Evolutionary conservation across 805 yeast species (phyloP).

Genomic region (Kuraishia floccosa): DNA sequence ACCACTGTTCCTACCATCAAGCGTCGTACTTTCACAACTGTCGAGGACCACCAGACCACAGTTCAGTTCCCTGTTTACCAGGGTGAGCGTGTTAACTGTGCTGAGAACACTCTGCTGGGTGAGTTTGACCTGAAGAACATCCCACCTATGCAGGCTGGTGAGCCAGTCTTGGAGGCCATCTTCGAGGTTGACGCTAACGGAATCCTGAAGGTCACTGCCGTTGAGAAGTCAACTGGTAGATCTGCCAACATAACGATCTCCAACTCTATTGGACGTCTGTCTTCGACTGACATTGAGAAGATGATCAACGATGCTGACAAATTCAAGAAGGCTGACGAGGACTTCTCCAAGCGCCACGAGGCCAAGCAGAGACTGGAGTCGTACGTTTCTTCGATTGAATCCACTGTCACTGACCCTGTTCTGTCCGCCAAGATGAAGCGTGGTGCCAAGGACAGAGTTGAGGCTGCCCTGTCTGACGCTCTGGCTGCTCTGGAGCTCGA

Average conservation of each 20-base stretch:
- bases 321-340: constrained; percentile 98
- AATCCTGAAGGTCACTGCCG: constrained; percentile 97
- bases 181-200: constrained; percentile 99
- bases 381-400: constrained; percentile 91
- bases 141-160: constrained; percentile 99
- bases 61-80: constrained; percentile 98
- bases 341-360: constrained; percentile 99
- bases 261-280: constrained; percentile 97
- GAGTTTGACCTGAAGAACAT: constrained; percentile 97
- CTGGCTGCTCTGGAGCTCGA: constrained; percentile 95
- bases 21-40: constrained; percentile 98
- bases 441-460: constrained; percentile 94
- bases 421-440: constrained; percentile 95
- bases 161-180: constrained; percentile 98
- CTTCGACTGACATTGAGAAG: constrained; percentile 94
- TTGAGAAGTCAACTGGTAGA: constrained; percentile 98
- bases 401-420: constrained; percentile 96
- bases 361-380: constrained; percentile 99
- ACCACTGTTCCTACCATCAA: constrained; percentile 98
- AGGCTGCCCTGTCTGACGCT: constrained; percentile 96
- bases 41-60: constrained; percentile 97
- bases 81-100: constrained; percentile 99
- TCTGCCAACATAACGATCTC: constrained; percentile 97
- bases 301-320: constrained; percentile 98
- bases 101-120: constrained; percentile 95